Base-by-base conservation (phyloP, 352 stramenopile genomes). In the Phytophthora pseudosyringae region DNA sequence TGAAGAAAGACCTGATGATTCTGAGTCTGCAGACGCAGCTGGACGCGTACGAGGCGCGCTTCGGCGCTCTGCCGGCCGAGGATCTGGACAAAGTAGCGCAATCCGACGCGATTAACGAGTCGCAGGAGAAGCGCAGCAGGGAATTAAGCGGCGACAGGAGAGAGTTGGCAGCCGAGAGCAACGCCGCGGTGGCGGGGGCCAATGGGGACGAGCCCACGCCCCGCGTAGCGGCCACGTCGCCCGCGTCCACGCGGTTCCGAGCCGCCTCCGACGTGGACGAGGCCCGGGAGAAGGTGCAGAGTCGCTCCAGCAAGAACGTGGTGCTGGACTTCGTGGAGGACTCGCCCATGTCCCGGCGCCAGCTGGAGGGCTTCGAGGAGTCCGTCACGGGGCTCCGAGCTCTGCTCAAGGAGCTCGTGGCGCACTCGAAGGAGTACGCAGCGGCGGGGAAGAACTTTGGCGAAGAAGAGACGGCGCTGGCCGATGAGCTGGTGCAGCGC, bases 1-100 rank as follows among this genome's bases (percentile, higher is more conserved):
- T 90, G 51, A 89, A 92, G 70, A 94, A 94, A 63, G 86, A 94
- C 62, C 66, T 90, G 58, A 91, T 92, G 81, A 92, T 94, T 61
- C 65, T 94, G 25, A 75, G 86, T 55, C 71, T 94, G 13, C 81
- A 91, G 74, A 86, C 68, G 47, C 81, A 86, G 61, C 64, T 94
- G 54, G 67, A 81, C 35, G 83, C 76, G 43, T 94, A 94, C 60
- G 56, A 66, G 40, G 51, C 69, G 38, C 78, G 71, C 11, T 89
- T 82, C 44, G 86, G 86, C 29, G 59, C 71, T 31, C 59, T 94
- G 5, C 72, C 86, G 39, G 47, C 62, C 6, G 64, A 60, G 5
- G 28, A 81, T 36, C 46, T 87, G 13, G 58, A 51, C 16, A 28
- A 77, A 25, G 39, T 81, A 3, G 58, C 80, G 40, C 51, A 53